phyloP scores from a whole-genome alignment of 2,329 filamentous ascomycete genomes.

The Fusarium brachygibbosum region DNA sequence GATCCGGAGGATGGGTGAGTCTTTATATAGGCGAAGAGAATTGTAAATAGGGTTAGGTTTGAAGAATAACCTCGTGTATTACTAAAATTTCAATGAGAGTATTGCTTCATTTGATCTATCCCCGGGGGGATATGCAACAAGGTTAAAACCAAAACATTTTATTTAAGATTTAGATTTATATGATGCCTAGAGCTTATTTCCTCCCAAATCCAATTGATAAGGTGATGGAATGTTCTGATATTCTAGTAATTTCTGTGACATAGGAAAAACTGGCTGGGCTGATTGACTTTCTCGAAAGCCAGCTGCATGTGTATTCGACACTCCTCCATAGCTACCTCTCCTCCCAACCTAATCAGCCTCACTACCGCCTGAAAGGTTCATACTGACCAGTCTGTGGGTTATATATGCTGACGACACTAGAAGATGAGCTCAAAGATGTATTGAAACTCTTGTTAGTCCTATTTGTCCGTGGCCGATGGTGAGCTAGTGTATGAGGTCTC shows the following conservation, averaged over 20 bases:
- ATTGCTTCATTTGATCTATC: no score
- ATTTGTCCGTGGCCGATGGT: constrained; percentile 21
- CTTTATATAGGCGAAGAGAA: not conserved
- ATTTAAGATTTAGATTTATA: no score
- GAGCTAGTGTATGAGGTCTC: constrained; percentile 3
- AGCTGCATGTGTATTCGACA: not conserved
- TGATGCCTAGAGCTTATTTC: no score
- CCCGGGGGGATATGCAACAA: no score
- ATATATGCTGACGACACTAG: constrained; percentile 24
- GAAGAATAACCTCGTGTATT: no score
- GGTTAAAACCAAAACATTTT: no score
- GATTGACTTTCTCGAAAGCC: not conserved
- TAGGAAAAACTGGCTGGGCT: not conserved
- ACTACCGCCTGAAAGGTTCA: constrained; percentile 18
- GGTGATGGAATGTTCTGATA: no score
- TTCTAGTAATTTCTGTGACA: not conserved
- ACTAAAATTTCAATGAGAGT: no score
- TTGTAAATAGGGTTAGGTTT: not conserved
- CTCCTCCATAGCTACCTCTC: not conserved
- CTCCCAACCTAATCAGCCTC: fast-evolving
- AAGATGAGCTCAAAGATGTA: constrained; percentile 15
- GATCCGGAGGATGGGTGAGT: not conserved
- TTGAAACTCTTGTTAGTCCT: constrained; percentile 29
- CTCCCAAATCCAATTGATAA: no score
- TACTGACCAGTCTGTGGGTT: constrained; percentile 24